Conservation (phyloP, 2,329 filamentous ascomycete species). For the Colletotrichum scovillei region DNA sequence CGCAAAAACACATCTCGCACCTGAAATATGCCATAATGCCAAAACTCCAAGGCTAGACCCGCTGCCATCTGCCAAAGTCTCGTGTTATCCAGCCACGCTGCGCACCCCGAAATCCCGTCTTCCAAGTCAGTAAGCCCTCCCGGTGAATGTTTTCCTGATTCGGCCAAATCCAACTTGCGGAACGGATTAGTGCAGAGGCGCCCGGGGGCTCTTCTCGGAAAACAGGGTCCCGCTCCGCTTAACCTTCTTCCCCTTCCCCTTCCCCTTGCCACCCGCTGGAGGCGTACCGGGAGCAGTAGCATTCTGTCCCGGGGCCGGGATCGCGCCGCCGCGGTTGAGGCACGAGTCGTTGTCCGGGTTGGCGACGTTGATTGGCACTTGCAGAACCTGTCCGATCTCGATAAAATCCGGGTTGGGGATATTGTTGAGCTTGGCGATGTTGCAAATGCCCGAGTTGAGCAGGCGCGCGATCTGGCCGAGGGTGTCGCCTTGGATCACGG, state of each 20-base stretch:
- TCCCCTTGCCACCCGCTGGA: not conserved
- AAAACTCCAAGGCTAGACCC: not conserved
- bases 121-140: too few species aligned
- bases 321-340: constrained; percentile 19
- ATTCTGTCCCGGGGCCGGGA: constrained; percentile 2
- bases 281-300: not conserved
- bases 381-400: constrained; percentile 1
- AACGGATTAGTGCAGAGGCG: not conserved
- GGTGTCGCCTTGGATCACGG: constrained; percentile 12
- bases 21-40: not conserved
- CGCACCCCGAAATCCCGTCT: not conserved
- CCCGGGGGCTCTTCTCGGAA: not conserved
- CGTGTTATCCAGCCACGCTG: constrained; percentile 21
- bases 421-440: constrained; percentile 29
- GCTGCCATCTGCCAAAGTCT: constrained; percentile 16
- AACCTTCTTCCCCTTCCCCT: constrained; percentile 4
- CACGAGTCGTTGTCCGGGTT: constrained; percentile 28
- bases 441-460: constrained; percentile 32
- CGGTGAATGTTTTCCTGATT: too few species aligned
- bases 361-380: constrained; percentile 18
- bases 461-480: constrained; percentile 22
- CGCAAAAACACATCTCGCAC: not conserved
- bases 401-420: constrained; percentile 26
- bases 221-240: constrained; percentile 3
- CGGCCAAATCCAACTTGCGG: not conserved